Base-by-base conservation (phyloP, 495 filamentous ascomycete species). In the Tuber borchii region DNA sequence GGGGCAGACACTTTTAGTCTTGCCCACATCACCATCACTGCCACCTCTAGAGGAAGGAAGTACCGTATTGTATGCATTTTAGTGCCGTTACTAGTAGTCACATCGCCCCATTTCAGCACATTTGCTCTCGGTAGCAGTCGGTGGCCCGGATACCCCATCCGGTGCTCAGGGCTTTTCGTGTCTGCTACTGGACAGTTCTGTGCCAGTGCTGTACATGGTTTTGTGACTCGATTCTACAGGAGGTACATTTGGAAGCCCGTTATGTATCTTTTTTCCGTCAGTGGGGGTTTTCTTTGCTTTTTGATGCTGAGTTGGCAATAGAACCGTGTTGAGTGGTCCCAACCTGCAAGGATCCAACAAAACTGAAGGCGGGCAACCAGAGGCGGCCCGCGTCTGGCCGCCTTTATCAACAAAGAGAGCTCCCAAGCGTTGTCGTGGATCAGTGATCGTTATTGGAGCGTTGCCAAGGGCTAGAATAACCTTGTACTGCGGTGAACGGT, bases 321-420 rank as follows among this genome's bases (percentile, higher is more conserved):
- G 56, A 65, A 34, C 56, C 26, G 14, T 17, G 56, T 65, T 65
- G 56, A 65, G 56, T 65, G 26, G 12, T 17, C 56, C 56, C 56
- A 65, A 14, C 56, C 56, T 65, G n/a, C 56, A 65, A 65, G 26
- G 56, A 65, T 65, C 56, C 56, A 65, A 65, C 56, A 34, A 34
- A 65, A 65, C 14, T 34, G 56, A 65, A 34, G 31, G 56, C 56
- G 56, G 56, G 56, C 56, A 65, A 34, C 56, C 16, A 17, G 56
- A 65, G 56, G 56, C 56, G 56, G 56, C 56, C 56, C 56, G 56
- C 56, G 56, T 65, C 56, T 65, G 56, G 56, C 56, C 56, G 56
- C 56, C 56, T 65, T 34, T 34, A 12, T 34, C 26, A 34, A 65
- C 26, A 2, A 6, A 2, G 56, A 34, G 26, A 65, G 56, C 56